Percentiles rank a stretch among this genome's conserved stretches.
These are phyloP conservation scores for Colletotrichum costaricense DNA, from an alignment of 2,329 filamentous ascomycete genomes.

Conservation along the genomic window DNA sequence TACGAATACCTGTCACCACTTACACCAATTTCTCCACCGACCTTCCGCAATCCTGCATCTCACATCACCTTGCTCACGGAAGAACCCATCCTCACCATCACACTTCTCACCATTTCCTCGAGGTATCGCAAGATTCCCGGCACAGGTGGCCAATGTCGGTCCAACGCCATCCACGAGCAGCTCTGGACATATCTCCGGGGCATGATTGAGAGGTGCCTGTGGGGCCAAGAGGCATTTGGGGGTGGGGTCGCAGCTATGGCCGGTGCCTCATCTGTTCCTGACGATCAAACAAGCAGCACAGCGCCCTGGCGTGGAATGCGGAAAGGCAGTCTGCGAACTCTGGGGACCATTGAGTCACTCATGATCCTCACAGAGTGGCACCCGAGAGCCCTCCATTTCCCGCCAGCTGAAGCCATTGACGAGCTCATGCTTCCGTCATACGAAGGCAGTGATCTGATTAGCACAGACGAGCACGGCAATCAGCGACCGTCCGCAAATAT, in stretches of 20 bases:
- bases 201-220: constrained; percentile 95
- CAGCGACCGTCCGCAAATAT: constrained; percentile 66
- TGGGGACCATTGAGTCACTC: constrained; percentile 94
- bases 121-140: constrained; percentile 85
- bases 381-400: constrained; percentile 92
- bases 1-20: constrained; percentile 91
- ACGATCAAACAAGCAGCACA: constrained; percentile 73
- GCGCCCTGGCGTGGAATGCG: constrained; percentile 77
- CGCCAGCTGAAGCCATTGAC: constrained; percentile 79
- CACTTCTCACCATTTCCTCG: constrained; percentile 90
- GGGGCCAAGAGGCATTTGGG: constrained; percentile 96
- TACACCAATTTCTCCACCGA: constrained; percentile 92
- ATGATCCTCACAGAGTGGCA: constrained; percentile 98
- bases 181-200: constrained; percentile 94
- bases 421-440: constrained; percentile 74
- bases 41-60: constrained; percentile 84
- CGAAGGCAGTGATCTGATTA: constrained; percentile 57
- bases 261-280: constrained; percentile 41
- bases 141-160: constrained; percentile 83
- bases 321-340: constrained; percentile 84
- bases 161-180: constrained; percentile 93
- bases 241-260: constrained; percentile 70
- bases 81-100: constrained; percentile 93
- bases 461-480: constrained; percentile 55
- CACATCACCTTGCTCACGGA: constrained; percentile 86